Conservation (phyloP, 2,329 filamentous ascomycete species). For the Scedosporium boydii region DNA sequence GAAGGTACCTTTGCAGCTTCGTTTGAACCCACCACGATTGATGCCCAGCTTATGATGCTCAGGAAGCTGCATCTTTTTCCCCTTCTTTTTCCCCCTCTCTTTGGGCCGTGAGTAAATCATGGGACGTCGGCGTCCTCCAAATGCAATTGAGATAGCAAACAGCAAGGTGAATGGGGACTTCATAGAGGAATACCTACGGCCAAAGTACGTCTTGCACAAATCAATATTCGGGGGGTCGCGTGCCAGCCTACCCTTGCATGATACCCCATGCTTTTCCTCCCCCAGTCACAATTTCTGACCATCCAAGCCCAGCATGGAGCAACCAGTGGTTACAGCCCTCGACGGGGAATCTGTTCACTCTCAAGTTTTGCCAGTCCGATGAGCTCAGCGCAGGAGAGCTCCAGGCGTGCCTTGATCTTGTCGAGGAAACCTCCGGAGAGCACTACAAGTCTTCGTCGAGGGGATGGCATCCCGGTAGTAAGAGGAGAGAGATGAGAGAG, state of each 20-base stretch:
- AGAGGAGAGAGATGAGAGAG: constrained; percentile 59
- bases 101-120: neutral
- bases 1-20: neutral
- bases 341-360: constrained; percentile 27
- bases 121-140: constrained; percentile 9
- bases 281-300: neutral
- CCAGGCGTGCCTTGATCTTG: constrained; percentile 41
- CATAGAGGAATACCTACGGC: constrained; percentile 34
- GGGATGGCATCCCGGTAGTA: constrained; percentile 54
- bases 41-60: neutral
- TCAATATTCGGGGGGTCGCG: too few species aligned
- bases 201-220: constrained; percentile 25
- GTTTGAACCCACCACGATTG: neutral
- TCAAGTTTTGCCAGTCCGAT: constrained; percentile 32
- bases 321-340: constrained; percentile 41
- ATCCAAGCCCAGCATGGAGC: constrained; percentile 19
- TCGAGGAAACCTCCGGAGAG: constrained; percentile 52
- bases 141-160: constrained; percentile 39
- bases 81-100: neutral
- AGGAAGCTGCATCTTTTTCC: too few species aligned
- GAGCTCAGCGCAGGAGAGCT: constrained; percentile 35
- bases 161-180: constrained; percentile 37
- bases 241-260: too few species aligned
- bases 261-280: too few species aligned
- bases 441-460: constrained; percentile 54